A percentile compares a stretch with the other conserved stretches of the same genome.
Evolutionary conservation across 2,329 filamentous ascomycete species (phyloP).

Genomic region (Akanthomyces lecanii): DNA sequence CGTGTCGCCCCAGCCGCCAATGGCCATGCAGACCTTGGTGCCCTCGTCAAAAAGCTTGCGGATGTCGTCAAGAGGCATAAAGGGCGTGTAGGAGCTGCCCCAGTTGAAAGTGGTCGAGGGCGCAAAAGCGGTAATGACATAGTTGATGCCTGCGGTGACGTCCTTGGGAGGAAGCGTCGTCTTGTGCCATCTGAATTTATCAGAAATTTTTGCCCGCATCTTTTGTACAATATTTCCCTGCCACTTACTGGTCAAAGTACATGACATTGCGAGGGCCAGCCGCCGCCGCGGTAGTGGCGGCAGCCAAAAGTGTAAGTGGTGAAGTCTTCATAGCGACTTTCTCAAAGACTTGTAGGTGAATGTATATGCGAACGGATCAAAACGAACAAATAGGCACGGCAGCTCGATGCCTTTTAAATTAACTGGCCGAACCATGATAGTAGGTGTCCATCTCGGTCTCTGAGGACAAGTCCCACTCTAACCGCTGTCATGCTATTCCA

Average conservation of each 20-base stretch:
- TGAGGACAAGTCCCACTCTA: neutral
- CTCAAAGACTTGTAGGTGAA: neutral
- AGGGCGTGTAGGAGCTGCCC: constrained; percentile 45
- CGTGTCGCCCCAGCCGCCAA: constrained; percentile 63
- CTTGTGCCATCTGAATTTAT: constrained; percentile 36
- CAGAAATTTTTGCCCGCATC: neutral
- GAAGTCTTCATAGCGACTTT: constrained; percentile 1
- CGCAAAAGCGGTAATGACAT: constrained; percentile 54
- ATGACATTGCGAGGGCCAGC: constrained; percentile 32
- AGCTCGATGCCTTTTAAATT: neutral
- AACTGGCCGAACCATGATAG: neutral
- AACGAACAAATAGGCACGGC: neutral
- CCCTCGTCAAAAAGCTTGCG: constrained; percentile 48
- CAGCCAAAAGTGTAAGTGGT: constrained; percentile 17
- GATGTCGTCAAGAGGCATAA: constrained; percentile 47
- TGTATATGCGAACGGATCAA: neutral
- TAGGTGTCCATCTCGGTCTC: neutral
- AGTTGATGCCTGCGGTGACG: constrained; percentile 43
- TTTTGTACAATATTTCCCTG: neutral
- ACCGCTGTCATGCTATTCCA: neutral
- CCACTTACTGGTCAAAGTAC: constrained; percentile 44
- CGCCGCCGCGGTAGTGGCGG: constrained; percentile 20
- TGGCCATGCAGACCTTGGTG: constrained; percentile 58
- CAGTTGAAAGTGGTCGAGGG: constrained; percentile 46
- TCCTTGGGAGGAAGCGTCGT: constrained; percentile 32